A percentile compares a stretch with the other conserved stretches of the same genome.
phyloP scores from a whole-genome alignment of 352 stramenopile species.

The Globisporangium recalcitrans region DNA sequence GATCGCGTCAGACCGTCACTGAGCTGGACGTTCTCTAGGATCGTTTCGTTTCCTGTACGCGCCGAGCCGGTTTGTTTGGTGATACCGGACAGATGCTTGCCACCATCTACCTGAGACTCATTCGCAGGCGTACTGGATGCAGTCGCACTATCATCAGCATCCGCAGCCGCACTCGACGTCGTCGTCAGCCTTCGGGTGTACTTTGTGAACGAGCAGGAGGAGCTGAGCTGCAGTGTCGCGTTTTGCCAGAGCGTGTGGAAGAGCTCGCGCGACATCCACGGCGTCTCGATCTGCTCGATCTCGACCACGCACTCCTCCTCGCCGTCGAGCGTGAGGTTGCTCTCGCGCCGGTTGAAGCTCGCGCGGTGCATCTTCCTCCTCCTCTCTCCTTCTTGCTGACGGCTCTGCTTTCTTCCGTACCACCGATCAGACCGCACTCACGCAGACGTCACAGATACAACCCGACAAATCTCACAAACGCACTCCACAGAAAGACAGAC shows the following conservation, averaged over 20 bases:
- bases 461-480: not conserved
- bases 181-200: constrained; percentile 8
- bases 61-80: constrained; percentile 9
- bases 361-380: constrained; percentile 3
- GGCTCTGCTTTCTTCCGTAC: not conserved
- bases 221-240: constrained; percentile 45
- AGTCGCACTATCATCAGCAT: constrained; percentile 3
- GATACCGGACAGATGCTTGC: not conserved
- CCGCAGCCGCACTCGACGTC: not conserved
- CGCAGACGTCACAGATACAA: not conserved
- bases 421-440: constrained; percentile 1
- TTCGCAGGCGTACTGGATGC: not conserved
- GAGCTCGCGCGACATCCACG: constrained; percentile 61
- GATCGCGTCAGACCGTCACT: constrained; percentile 8
- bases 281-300: constrained; percentile 33
- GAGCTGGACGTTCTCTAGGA: constrained; percentile 15
- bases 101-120: not conserved
- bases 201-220: constrained; percentile 57
- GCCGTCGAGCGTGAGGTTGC: constrained; percentile 63
- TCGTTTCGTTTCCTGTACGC: constrained; percentile 14
- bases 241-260: constrained; percentile 63
- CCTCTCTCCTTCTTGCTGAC: not conserved
- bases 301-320: constrained; percentile 35
- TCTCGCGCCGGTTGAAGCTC: constrained; percentile 38
- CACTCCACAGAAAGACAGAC: not conserved